Percentiles rank a stretch among this genome's conserved stretches.
Conservation (phyloP, 768 basidiomycete genomes). For the Lactifluus piperatus region DNA sequence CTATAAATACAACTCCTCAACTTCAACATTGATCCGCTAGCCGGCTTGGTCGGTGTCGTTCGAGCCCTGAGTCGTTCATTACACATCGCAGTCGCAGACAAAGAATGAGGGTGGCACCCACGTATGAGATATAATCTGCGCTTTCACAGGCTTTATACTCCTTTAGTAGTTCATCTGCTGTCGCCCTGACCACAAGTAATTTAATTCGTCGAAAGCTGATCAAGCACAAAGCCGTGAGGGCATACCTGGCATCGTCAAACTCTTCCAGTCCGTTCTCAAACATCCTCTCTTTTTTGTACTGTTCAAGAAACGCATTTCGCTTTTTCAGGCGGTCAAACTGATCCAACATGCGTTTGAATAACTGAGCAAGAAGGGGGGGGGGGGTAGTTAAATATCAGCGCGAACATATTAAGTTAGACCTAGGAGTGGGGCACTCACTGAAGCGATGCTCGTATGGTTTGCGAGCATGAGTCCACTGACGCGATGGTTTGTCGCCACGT, state of each 20-base stretch:
- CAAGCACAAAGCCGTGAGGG: not conserved
- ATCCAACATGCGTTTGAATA: conserved; percentile 93
- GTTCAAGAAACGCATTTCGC: conserved; percentile 91
- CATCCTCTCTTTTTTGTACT: conserved; percentile 96
- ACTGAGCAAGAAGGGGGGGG: conserved; percentile 32
- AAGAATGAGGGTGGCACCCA: conserved; percentile 29
- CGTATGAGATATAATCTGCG: conserved; percentile 87
- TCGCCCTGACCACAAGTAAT: conserved; percentile 44
- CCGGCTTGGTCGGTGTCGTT: conserved; percentile 15
- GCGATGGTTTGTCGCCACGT: conserved; percentile 80
- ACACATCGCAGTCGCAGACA: not conserved
- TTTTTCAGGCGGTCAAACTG: conserved; percentile 85
- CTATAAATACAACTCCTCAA: not conserved
- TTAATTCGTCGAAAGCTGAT: not conserved
- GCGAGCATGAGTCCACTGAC: conserved; percentile 98
- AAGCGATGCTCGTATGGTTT: conserved; percentile 98
- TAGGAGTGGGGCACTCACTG: conserved; percentile 43
- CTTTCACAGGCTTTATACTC: conserved; percentile 97
- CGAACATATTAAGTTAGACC: not conserved
- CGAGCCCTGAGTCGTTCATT: conserved; percentile 10
- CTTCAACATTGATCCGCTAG: not conserved
- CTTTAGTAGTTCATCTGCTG: conserved; percentile 78
- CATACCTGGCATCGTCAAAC: conserved; percentile 93
- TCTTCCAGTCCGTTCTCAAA: conserved; percentile 91
- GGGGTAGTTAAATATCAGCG: not conserved